Base-by-base conservation (phyloP, 495 filamentous ascomycete genomes). In the Ramalina peruviana region DNA sequence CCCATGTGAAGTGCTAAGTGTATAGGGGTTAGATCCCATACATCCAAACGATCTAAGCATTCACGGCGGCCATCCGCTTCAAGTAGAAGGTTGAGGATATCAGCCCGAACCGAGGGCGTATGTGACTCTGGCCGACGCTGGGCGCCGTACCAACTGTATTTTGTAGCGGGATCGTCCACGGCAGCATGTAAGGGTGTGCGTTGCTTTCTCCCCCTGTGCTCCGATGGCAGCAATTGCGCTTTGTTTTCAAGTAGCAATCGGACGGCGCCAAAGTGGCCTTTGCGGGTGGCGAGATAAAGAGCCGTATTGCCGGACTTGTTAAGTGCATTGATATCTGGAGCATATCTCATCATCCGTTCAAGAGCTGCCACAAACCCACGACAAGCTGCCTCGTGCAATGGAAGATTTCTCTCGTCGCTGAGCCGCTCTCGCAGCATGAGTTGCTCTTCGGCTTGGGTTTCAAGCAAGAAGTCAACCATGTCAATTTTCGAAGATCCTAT, bases 301-400 rank as follows among this genome's bases (percentile, higher is more conserved):
- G 46, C 45, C 19, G 51, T 53, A 7, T 10, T 37, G 25, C 27
- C 27, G 30, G 23, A 23, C 16, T 44, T 17, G 30, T 9, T n/a
- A 38, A 6, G 38, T 36, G 38, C 40, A 37, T 53, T 39, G 38
- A 53, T 36, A 27, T 53, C 51, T 43, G 44, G 46, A 44, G 41
- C 19, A 30, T 50, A 17, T 54, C 36, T 38, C 46, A 54, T 44
- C n/a, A 54, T 10, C 20, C 52, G 47, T 19, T 50, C 39, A 9
- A 50, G 39, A 54, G 46, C 52, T 50, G 49, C 19, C 36, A 46
- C 21, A 38, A 50, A 54, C 33, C 52, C 52, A 49, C 46, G 9
- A 1, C 15, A 12, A 40, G 52, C 52, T 44, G 52, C 52, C 2
- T 9, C 40, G 40, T 54, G 47, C 36, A 54, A 44, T 46, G 52